These are phyloP conservation scores for Entamoeba moshkovskii DNA, from an alignment of 208 protist species.

Conservation along the genomic window DNA sequence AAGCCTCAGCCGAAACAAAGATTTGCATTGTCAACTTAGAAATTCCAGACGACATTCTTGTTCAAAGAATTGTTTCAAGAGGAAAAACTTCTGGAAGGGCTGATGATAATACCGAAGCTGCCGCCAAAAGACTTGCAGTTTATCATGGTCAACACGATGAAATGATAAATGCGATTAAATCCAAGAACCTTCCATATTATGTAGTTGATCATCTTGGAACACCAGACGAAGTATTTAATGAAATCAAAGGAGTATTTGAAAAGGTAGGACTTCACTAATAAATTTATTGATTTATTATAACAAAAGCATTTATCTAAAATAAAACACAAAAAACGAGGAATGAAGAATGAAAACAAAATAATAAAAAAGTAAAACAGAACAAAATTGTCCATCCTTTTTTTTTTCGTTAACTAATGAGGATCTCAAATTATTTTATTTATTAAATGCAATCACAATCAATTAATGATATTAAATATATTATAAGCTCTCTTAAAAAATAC, in stretches of 20 bases:
- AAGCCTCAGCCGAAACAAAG: not conserved
- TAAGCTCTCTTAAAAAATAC: not conserved
- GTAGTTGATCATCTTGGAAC: not conserved
- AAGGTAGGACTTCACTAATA: not conserved
- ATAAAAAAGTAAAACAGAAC: no score
- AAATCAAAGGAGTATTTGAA: not conserved
- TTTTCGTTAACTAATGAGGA: no score
- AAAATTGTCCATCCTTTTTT: no score
- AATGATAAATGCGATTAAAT: not conserved
- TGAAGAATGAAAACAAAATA: not conserved
- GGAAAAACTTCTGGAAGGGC: not conserved
- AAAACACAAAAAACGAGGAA: no score
- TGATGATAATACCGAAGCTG: not conserved
- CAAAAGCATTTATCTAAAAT: no score
- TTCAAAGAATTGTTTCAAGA: not conserved
- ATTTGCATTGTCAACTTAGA: not conserved
- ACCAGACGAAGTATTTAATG: not conserved
- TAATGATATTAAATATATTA: not conserved
- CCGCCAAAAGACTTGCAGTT: not conserved
- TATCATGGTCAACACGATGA: not conserved
- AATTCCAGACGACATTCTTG: not conserved
- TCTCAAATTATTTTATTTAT: no score
- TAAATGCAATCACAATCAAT: not conserved
- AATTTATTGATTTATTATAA: not conserved
- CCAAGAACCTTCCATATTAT: not conserved